Evolutionary conservation across 1,284 basidiomycete genomes (phyloP).

Genomic region (Rugosomyces carneus): DNA sequence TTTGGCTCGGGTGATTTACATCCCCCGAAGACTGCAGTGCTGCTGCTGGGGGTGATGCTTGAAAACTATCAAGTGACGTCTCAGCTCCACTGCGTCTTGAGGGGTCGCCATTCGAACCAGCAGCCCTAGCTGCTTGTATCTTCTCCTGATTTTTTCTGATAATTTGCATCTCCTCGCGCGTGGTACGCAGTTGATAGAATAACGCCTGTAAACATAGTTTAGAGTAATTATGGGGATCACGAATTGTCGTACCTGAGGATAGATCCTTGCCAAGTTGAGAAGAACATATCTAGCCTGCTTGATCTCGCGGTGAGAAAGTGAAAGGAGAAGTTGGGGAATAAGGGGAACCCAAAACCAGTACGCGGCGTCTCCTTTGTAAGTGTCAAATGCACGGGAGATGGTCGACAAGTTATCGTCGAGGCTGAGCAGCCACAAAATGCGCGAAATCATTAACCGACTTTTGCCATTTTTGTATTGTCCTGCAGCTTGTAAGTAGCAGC

Average conservation of each 20-base stretch:
- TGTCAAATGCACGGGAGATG: constrained; percentile 90
- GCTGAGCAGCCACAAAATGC: constrained; percentile 95
- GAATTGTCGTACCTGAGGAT: constrained; percentile 72
- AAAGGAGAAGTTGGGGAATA: constrained; percentile 92
- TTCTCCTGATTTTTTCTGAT: constrained; percentile 35
- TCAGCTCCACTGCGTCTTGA: constrained; percentile 26
- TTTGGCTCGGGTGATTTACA: constrained; percentile 12
- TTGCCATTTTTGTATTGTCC: constrained; percentile 95
- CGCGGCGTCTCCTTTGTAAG: constrained; percentile 94
- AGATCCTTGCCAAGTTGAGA: constrained; percentile 86
- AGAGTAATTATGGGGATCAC: constrained; percentile 4
- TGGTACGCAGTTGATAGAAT: constrained; percentile 93
- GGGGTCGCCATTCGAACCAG: constrained; percentile 22
- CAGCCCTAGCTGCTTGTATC: constrained; percentile 29
- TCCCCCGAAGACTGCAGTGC: constrained; percentile 16
- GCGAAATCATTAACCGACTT: constrained; percentile 85
- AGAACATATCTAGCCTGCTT: constrained; percentile 90
- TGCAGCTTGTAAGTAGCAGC: constrained; percentile 97
- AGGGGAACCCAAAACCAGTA: constrained; percentile 99
- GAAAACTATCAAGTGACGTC: constrained; percentile 17
- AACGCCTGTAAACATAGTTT: constrained; percentile 58
- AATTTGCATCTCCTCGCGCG: constrained; percentile 80
- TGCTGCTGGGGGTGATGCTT: constrained; percentile 17
- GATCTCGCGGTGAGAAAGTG: constrained; percentile 87
- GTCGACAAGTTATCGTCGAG: constrained; percentile 78